Conservation (phyloP, 176 grass and related monocot species). For the Thalia dealbata region DNA sequence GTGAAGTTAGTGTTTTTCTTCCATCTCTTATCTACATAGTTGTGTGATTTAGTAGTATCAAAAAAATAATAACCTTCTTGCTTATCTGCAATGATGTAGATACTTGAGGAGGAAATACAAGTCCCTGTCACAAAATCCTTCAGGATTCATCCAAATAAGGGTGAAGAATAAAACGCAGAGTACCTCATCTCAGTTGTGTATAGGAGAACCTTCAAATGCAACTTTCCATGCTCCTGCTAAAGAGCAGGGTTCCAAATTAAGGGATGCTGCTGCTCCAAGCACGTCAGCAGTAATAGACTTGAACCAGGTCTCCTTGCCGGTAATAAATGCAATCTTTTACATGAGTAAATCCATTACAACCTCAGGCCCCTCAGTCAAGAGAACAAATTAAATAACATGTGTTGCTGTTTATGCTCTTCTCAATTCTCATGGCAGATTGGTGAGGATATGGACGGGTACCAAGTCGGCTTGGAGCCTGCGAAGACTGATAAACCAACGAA, state of each 20-base stretch:
- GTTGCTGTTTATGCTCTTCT: not conserved
- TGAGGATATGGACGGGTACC: slow-evolving; percentile 30
- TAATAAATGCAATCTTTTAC: slow-evolving; percentile 10
- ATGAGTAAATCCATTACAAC: not conserved
- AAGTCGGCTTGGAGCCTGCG: slow-evolving; percentile 15
- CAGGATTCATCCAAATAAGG: slow-evolving; percentile 28
- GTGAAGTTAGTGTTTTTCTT: slow-evolving; percentile 34
- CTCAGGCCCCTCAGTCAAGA: not conserved
- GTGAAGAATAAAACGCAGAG: slow-evolving; percentile 23
- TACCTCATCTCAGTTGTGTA: not conserved
- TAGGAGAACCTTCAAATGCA: not conserved
- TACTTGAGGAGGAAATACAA: slow-evolving; percentile 42
- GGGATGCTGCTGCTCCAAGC: slow-evolving; percentile 17
- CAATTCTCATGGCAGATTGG: slow-evolving; percentile 18
- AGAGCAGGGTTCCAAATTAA: not conserved
- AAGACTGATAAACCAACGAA: slow-evolving; percentile 15
- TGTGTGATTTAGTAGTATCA: not conserved
- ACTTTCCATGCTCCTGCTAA: not conserved
- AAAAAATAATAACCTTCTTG: not conserved
- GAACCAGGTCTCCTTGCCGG: slow-evolving; percentile 50
- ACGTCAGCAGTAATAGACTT: slow-evolving; percentile 38
- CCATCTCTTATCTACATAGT: not conserved
- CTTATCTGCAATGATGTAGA: slow-evolving; percentile 15
- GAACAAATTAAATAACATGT: not conserved
- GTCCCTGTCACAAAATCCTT: slow-evolving; percentile 34